Conservation (phyloP, 2,329 filamentous ascomycete species). For the Paradendryphiella salina region DNA sequence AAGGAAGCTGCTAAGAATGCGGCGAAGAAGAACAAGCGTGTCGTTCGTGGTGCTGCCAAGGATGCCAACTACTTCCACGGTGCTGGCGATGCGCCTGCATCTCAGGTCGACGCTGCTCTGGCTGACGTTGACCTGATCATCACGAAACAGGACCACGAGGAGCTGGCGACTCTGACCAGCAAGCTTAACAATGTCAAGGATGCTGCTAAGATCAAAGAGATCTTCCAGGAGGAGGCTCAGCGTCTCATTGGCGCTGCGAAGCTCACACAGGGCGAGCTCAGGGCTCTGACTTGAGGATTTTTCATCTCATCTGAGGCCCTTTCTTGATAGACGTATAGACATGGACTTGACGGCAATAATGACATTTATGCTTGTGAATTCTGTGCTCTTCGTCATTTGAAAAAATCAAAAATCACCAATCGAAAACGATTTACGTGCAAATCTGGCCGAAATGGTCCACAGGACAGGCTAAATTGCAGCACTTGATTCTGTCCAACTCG, state of each 20-base stretch:
- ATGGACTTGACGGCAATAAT: conserved; percentile 12
- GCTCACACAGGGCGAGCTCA: conserved; percentile 80
- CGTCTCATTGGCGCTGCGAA: conserved; percentile 80
- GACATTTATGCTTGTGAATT: conserved; percentile 4
- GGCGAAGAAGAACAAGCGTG: conserved; percentile 99
- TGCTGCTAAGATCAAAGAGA: conserved; percentile 78
- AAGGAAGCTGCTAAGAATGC: conserved; percentile 99
- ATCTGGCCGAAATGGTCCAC: too few species aligned
- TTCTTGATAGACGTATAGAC: conserved; percentile 27
- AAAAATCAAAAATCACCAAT: too few species aligned
- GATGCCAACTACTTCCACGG: conserved; percentile 93
- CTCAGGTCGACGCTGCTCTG: conserved; percentile 80
- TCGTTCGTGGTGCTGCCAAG: conserved; percentile 90
- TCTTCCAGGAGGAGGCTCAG: conserved; percentile 78
- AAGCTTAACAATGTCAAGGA: conserved; percentile 81
- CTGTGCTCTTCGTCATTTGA: not conserved
- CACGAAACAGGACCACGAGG: conserved; percentile 84
- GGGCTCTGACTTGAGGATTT: conserved; percentile 55
- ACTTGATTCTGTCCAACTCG: too few species aligned
- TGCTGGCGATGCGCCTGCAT: conserved; percentile 68
- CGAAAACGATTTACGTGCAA: too few species aligned
- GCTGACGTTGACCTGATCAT: conserved; percentile 85
- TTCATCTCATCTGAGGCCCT: not conserved
- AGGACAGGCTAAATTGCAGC: too few species aligned
- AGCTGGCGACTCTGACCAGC: conserved; percentile 79